Base-by-base conservation (phyloP, 2,329 filamentous ascomycete species). In the Plenodomus tracheiphilus region DNA sequence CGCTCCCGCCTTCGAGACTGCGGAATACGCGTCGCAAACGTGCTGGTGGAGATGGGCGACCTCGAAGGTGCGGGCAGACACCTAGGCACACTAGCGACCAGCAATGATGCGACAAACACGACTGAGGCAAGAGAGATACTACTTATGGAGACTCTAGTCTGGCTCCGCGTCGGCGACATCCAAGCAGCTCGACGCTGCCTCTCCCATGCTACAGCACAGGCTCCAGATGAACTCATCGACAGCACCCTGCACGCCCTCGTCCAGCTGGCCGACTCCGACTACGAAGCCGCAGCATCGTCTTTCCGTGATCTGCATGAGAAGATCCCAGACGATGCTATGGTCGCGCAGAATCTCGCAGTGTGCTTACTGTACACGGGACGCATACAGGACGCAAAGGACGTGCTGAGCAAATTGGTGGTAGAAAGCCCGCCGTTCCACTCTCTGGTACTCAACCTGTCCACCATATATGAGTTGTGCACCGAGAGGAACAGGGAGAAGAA, bases 401-500 rank as follows among this genome's bases (percentile, higher is more conserved):
- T 89, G 1, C 76, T 97, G 2, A 87, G 93, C 62, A 73, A 75
- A 0, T 74, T 95, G 10, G 77, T 91, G 0, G 78, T 83, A 2
- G 69, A 77, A 0, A 83, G 85, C 0, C 54, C 60, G 9, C 63
- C 71, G 0, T 97, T 93, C 49, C 86, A 89, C 54, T 89, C 89
- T 0, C 75, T 96, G 2, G 82, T 95, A 0, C 96, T 97, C 74
- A 97, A 97, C 68, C 74, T 99, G 11, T 85, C 86, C 10, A 97
- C 93, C 0, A 84, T 96, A 62, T 97, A 96, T 68, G 94, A 97
- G 73, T 80, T 97, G 7, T 94, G 89, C 68, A 92, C 89, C 0
- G 92, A 97, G 61, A 81, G 83, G 53, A 83, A 89, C 36, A 78
- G 83, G 41, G 80, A 80, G 11, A 73, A 88, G 60, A 97, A 97